Conservation (phyloP, 2,329 filamentous ascomycete species). For the Pseudogymnoascus destructans region DNA sequence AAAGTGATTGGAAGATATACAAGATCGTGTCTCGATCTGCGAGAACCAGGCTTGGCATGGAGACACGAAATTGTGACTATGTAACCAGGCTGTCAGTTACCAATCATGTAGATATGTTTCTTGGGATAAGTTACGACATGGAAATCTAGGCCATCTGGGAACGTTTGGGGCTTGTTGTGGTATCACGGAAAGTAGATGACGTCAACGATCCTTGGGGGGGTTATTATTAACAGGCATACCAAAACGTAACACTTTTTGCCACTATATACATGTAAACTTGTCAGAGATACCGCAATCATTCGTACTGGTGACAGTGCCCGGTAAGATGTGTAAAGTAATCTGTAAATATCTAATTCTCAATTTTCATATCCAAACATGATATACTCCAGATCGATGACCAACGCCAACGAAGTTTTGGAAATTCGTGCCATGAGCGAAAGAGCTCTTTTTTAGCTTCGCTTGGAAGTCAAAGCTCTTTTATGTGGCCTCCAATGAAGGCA, state of each 20-base stretch:
- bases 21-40: not conserved
- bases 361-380: not conserved
- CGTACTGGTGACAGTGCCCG: not conserved
- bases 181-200: not conserved
- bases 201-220: not conserved
- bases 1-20: conserved; percentile 1
- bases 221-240: not conserved
- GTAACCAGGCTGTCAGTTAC: not conserved
- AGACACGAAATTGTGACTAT: conserved; percentile 1
- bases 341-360: not conserved
- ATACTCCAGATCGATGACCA: not conserved
- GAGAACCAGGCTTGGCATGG: not conserved
- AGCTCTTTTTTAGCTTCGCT: not conserved
- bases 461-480: not conserved
- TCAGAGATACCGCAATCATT: not conserved
- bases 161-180: not conserved
- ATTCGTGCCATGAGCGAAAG: not conserved
- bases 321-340: not conserved
- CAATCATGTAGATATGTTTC: not conserved
- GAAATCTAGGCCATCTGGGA: not conserved
- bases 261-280: not conserved
- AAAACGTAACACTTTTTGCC: not conserved
- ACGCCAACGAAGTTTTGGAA: not conserved
- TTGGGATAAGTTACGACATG: not conserved
- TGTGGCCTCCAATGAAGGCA: not conserved